Percentiles rank a stretch among this genome's conserved stretches.
Conservation (phyloP, 352 stramenopile species). For the Pythium aristosporum region DNA sequence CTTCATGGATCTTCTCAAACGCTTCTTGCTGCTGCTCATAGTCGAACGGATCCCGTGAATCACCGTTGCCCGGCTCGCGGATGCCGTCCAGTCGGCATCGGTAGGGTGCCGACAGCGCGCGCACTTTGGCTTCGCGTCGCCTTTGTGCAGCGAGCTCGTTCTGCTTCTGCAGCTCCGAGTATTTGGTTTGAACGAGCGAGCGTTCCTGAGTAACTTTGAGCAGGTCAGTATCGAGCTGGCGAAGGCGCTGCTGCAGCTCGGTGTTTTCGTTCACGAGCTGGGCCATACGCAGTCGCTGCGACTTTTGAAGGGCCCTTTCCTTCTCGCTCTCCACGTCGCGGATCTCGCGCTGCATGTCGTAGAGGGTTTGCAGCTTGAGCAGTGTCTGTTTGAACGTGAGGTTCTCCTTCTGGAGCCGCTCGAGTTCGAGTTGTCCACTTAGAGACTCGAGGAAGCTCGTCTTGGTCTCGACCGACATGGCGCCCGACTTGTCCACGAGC, state of each 20-base stretch:
- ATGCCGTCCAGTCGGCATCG: constrained; percentile 17
- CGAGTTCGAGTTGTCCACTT: constrained; percentile 39
- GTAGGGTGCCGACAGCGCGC: constrained; percentile 43
- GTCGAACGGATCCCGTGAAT: neutral
- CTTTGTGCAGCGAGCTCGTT: constrained; percentile 38
- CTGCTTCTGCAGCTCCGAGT: constrained; percentile 41
- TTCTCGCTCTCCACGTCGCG: constrained; percentile 39
- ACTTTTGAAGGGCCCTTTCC: constrained; percentile 35
- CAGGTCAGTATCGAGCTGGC: constrained; percentile 50
- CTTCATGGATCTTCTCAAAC: constrained; percentile 35
- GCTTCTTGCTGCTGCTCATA: constrained; percentile 42
- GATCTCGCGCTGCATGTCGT: constrained; percentile 59
- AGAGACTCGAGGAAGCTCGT: constrained; percentile 43
- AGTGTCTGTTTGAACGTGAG: constrained; percentile 64
- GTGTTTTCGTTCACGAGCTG: constrained; percentile 46
- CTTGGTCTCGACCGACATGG: constrained; percentile 56
- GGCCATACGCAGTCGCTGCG: constrained; percentile 35
- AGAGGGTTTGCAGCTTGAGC: constrained; percentile 62
- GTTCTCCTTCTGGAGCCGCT: constrained; percentile 61
- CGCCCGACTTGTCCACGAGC: constrained; percentile 56
- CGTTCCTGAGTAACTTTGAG: constrained; percentile 50
- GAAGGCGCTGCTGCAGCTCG: constrained; percentile 46
- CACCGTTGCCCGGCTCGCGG: neutral
- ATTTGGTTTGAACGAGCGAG: constrained; percentile 44
- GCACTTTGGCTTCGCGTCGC: constrained; percentile 50